Conservation (phyloP, 2,329 filamentous ascomycete species). For the Arachnomyces sp. region DNA sequence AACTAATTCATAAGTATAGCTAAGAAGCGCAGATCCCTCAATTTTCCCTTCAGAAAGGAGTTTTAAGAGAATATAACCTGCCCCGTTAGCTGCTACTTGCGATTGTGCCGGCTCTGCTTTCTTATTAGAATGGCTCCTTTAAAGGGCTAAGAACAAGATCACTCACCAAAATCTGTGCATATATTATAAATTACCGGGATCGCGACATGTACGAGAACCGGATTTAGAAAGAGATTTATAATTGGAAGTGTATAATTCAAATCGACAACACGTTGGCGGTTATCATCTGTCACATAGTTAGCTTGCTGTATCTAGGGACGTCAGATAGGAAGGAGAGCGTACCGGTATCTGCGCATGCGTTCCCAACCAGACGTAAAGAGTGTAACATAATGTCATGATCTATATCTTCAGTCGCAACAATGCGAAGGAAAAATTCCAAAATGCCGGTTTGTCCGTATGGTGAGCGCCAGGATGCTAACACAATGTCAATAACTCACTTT, state of each 20-base stretch:
- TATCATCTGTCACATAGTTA: conserved; percentile 27
- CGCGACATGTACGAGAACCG: conserved; percentile 29
- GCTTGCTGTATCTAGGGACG: not conserved
- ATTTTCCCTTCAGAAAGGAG: conserved; percentile 27
- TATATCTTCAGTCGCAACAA: conserved; percentile 24
- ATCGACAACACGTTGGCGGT: conserved; percentile 32
- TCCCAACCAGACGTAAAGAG: conserved; percentile 35
- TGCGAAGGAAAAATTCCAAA: conserved; percentile 33
- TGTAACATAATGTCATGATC: conserved; percentile 29
- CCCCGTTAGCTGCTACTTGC: conserved; percentile 28
- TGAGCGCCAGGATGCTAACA: conserved; percentile 31
- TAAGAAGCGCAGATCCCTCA: conserved; percentile 25
- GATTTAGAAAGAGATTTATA: conserved; percentile 26
- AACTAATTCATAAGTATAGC: conserved; percentile 33
- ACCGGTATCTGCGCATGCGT: conserved; percentile 39
- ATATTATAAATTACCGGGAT: conserved; percentile 40
- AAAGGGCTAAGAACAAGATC: not conserved
- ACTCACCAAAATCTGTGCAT: conserved; percentile 30
- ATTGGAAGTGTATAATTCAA: conserved; percentile 32
- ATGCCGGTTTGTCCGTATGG: conserved; percentile 33
- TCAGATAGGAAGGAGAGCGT: conserved; percentile 6
- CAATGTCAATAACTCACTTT: conserved; percentile 8
- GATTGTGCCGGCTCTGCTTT: conserved; percentile 32
- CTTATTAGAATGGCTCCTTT: not conserved
- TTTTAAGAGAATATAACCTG: conserved; percentile 30